Percentiles rank a stretch among this genome's conserved stretches.
Evolutionary conservation across 225 moss, liverwort and hornwort genomes (phyloP).

Genomic region (Bryoerythrophyllum caledonicum): DNA sequence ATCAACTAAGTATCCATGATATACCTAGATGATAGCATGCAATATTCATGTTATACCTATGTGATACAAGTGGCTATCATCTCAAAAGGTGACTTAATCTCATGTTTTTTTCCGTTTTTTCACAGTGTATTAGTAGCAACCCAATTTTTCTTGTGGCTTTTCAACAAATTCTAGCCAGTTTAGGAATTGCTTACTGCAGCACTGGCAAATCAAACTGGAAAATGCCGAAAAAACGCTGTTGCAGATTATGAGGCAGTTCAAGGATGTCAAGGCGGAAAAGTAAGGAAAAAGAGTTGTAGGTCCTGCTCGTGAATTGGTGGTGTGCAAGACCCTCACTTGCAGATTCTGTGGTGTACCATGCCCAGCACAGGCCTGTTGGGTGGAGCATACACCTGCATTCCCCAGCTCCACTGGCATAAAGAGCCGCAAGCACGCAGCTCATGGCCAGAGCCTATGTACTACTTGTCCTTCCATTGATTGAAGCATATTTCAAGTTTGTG

Average conservation of each 20-base stretch:
- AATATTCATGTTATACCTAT: too few species aligned
- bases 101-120: too few species aligned
- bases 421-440: slow-evolving; percentile 13
- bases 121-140: too few species aligned
- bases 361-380: background rate
- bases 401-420: background rate
- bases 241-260: background rate
- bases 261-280: background rate
- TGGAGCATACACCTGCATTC: slow-evolving; percentile 8
- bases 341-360: background rate
- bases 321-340: slow-evolving; percentile 11
- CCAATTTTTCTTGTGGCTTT: too few species aligned
- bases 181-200: too few species aligned
- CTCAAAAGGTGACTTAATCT: too few species aligned
- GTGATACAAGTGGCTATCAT: too few species aligned
- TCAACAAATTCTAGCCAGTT: too few species aligned
- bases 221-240: too few species aligned
- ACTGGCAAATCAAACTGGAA: too few species aligned
- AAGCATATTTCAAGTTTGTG: slow-evolving; percentile 9
- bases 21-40: too few species aligned
- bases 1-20: too few species aligned
- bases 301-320: background rate
- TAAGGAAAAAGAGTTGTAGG: background rate
- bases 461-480: background rate
- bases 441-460: background rate